A percentile compares a stretch with the other conserved stretches of the same genome.
Conservation (phyloP, 2,329 filamentous ascomycete species). For the Cladophialophora chaetospira region DNA sequence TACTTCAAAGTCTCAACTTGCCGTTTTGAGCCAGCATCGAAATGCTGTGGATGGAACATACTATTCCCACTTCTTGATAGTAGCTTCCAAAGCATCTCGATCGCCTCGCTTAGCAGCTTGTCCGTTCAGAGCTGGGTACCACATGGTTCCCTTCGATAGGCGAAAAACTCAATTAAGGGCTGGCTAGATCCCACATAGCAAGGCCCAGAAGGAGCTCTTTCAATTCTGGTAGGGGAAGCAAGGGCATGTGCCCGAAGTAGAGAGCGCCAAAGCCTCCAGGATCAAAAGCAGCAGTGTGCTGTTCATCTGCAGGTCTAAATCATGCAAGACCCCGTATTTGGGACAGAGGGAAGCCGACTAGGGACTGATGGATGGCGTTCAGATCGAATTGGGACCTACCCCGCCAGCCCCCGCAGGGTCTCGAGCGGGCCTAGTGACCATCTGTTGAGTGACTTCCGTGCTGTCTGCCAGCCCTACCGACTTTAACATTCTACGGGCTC, state of each 20-base stretch:
- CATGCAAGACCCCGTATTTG: not conserved
- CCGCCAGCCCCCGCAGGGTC: slow-evolving; percentile 1
- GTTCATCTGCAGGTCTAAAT: not conserved
- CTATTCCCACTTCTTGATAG: no score
- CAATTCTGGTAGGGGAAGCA: not conserved
- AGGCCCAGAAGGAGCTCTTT: slow-evolving; percentile 6
- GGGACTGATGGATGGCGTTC: not conserved
- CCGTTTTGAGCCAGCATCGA: not conserved
- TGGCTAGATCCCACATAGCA: slow-evolving; percentile 15
- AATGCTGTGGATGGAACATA: not conserved
- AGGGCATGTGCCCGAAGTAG: not conserved
- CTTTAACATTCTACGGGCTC: not conserved
- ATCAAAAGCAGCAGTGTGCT: not conserved
- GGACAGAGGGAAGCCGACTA: not conserved
- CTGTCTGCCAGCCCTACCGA: slow-evolving; percentile 11
- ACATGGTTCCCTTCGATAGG: slow-evolving; percentile 6
- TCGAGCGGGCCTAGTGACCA: no score
- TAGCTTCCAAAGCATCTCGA: no score
- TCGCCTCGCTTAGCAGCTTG: no score
- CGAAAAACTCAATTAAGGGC: slow-evolving; percentile 11
- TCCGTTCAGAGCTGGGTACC: no score
- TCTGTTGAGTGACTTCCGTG: no score
- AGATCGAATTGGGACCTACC: not conserved
- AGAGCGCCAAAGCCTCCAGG: not conserved
- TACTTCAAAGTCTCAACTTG: not conserved